A percentile compares a stretch with the other conserved stretches of the same genome.
Conservation (phyloP, 371 early-diverging fungal genomes). For the Catenaria anguillulae region DNA sequence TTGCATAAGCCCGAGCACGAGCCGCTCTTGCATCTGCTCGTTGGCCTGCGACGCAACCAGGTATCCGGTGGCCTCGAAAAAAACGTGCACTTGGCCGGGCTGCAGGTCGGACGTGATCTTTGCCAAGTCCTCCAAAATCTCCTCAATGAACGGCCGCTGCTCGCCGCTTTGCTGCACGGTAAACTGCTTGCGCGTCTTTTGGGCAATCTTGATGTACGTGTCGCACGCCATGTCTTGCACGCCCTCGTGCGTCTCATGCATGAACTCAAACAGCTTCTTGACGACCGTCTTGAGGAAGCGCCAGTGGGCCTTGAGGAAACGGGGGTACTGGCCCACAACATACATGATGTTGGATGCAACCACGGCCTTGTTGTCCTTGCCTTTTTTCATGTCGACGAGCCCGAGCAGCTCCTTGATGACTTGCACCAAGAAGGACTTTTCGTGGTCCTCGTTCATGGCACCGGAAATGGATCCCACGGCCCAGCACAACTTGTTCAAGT, state of each 20-base stretch:
- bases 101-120: constrained; percentile 71
- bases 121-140: constrained; percentile 63
- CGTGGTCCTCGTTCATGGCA: constrained; percentile 88
- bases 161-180: constrained; percentile 76
- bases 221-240: constrained; percentile 99
- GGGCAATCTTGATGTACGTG: constrained; percentile 96
- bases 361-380: constrained; percentile 98
- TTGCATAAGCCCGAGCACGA: constrained; percentile 74
- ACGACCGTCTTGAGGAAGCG: constrained; percentile 99
- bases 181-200: constrained; percentile 93
- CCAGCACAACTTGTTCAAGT: constrained; percentile 98
- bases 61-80: constrained; percentile 91
- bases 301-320: constrained; percentile 97
- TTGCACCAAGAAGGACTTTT: constrained; percentile 93
- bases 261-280: constrained; percentile 99
- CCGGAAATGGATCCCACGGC: constrained; percentile 97
- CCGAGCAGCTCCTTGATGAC: constrained; percentile 94
- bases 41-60: constrained; percentile 84
- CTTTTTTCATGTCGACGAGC: constrained; percentile 83
- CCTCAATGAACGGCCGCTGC: constrained; percentile 76
- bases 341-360: constrained; percentile 99
- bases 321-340: constrained; percentile 97
- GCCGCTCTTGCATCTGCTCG: constrained; percentile 51
- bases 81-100: constrained; percentile 84
- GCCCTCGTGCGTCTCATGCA: constrained; percentile 99